Evolutionary conservation across 1,284 basidiomycete species (phyloP), one percentile per base, ranked within the genome.

Genomic region (Sporisorium graminicola): DNA sequence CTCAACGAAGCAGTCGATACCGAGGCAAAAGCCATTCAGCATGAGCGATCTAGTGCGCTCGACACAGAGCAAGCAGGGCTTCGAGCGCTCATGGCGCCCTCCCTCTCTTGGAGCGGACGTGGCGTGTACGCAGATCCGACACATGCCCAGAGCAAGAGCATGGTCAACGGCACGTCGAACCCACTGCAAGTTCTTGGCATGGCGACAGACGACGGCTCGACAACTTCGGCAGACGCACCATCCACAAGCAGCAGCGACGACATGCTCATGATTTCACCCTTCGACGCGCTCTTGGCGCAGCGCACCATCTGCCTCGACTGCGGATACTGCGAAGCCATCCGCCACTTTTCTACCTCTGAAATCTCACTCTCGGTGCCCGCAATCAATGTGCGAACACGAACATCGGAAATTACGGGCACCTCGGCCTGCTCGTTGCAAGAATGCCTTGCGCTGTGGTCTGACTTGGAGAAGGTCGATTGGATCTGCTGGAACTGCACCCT

Each of bases 401-500:
- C 72, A 2, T 69, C 72, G 7, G 59, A 72, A 14, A 49, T 65
- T 53, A 71, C 69, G 3, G 75, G 75, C 49, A 78, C 75, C 13
- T 71, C 65, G 18, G 68, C 74, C 3, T 80, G 79, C 55, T 77
- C 74, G 10, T 40, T 85, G 12, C 74, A 83, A 62, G 74, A 79
- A 40, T 83, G 82, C 40, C 59, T 85, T 0, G 75, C 55, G 4
- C 27, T 65, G 20, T 84, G 82, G 82, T 74, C 74, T 24, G 65
- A 80, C 51, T 60, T 85, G 42, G 84, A 85, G 54, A 70, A 71
- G 47, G 74, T 85, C 9, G 83, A 85, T 20, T 85, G 84, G 84
- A 74, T 74, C 26, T 85, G 84, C 64, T 78, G 76, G 70, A 74
- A 76, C n/a, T 85, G 84, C 52, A 83, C 74, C 16, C 52, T 85